Evolutionary conservation across 768 basidiomycete genomes (phyloP).

Genomic region (Flagelloscypha sp.): DNA sequence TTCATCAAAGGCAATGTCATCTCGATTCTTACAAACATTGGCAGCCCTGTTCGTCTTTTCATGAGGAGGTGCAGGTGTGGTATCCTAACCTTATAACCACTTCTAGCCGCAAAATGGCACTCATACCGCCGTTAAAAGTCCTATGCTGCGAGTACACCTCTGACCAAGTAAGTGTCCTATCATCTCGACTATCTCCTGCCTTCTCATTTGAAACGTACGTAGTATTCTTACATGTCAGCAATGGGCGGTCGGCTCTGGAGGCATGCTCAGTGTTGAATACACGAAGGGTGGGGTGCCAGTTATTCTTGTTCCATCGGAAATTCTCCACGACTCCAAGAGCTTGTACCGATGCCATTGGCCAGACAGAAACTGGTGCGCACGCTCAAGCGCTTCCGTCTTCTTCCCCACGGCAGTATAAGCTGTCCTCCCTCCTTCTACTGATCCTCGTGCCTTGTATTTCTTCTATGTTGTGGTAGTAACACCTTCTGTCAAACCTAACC

Average conservation of each 20-base stretch:
- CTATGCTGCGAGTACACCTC: constrained; percentile 37
- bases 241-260: constrained; percentile 60
- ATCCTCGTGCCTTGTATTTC: too few relatives aligned
- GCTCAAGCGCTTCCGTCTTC: too few relatives aligned
- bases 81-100: constrained; percentile 1
- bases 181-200: neutral
- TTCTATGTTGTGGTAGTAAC: too few relatives aligned
- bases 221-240: constrained; percentile 61
- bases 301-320: constrained; percentile 39
- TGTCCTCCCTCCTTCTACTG: too few relatives aligned
- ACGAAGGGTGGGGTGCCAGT: constrained; percentile 52
- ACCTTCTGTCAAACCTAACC: too few relatives aligned
- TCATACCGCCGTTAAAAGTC: constrained; percentile 47
- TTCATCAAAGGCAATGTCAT: constrained; percentile 58
- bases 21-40: constrained; percentile 61
- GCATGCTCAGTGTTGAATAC: constrained; percentile 56
- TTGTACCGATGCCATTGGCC: too few relatives aligned
- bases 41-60: constrained; percentile 48
- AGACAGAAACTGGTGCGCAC: too few relatives aligned
- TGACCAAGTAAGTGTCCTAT: constrained; percentile 42
- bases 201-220: constrained; percentile 3
- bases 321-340: constrained; percentile 27
- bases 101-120: constrained; percentile 48
- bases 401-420: too few relatives aligned
- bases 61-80: too few relatives aligned